Conservation (phyloP, 2,329 filamentous ascomycete genomes). For the Aspergillus melleus region DNA sequence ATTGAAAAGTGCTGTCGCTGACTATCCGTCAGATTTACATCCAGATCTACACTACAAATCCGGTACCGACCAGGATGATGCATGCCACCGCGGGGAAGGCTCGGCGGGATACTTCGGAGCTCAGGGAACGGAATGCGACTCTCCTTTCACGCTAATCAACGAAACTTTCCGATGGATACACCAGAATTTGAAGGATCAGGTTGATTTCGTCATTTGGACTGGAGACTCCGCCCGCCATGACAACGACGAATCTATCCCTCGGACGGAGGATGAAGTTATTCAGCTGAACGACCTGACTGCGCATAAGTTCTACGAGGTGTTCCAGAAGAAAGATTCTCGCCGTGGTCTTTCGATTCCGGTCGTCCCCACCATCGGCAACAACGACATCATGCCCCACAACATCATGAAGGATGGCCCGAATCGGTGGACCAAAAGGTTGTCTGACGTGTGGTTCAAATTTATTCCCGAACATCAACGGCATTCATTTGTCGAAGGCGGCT, state of each 20-base stretch:
- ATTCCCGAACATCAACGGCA: conserved; percentile 92
- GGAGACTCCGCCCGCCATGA: conserved; percentile 89
- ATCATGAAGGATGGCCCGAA: conserved; percentile 86
- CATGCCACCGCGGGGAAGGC: conserved; percentile 79
- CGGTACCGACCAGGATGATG: conserved; percentile 65
- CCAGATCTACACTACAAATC: conserved; percentile 84
- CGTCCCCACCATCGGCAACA: conserved; percentile 91
- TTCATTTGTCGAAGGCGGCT: conserved; percentile 87
- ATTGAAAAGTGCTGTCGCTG: background rate
- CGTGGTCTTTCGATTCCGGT: conserved; percentile 71
- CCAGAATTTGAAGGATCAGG: conserved; percentile 70
- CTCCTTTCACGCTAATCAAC: conserved; percentile 76
- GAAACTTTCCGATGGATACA: conserved; percentile 89
- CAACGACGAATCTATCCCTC: conserved; percentile 77
- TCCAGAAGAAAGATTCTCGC: conserved; percentile 59
- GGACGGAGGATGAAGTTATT: conserved; percentile 73
- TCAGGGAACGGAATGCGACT: conserved; percentile 85
- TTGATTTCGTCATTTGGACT: conserved; percentile 93
- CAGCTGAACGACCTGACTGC: conserved; percentile 74
- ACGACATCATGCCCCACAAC: conserved; percentile 96
- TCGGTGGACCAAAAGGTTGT: conserved; percentile 75
- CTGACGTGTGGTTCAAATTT: conserved; percentile 77
- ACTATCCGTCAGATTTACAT: conserved; percentile 70
- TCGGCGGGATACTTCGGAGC: conserved; percentile 79
- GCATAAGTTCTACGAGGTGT: conserved; percentile 72